Evolutionary conservation across 768 basidiomycete genomes (phyloP).

Genomic region (Termitomyces sp.): DNA sequence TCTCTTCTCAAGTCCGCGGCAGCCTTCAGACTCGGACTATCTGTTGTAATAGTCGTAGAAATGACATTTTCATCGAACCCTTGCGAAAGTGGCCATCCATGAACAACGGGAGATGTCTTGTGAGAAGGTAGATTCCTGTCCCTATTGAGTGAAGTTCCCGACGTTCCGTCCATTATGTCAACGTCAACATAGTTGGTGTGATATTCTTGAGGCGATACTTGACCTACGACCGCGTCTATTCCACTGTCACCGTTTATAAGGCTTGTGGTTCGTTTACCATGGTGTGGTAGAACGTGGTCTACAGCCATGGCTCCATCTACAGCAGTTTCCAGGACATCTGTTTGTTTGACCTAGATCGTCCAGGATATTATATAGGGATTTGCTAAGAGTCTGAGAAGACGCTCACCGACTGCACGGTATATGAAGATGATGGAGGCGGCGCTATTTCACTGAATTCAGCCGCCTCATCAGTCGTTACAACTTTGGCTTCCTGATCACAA

Average conservation of each 20-base stretch:
- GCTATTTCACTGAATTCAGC: neutral
- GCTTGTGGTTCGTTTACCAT: neutral
- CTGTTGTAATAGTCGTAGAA: neutral
- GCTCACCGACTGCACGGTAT: neutral
- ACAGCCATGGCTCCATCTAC: neutral
- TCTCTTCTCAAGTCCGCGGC: neutral
- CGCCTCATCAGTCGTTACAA: slow-evolving; percentile 1
- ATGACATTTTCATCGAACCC: neutral
- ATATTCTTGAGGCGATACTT: neutral
- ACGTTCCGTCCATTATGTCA: neutral
- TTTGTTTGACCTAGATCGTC: neutral
- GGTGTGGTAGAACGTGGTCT: neutral
- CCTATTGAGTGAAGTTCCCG: neutral
- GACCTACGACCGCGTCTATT: neutral
- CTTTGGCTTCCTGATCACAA: neutral
- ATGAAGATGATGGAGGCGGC: neutral
- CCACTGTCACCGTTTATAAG: neutral
- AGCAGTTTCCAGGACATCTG: neutral
- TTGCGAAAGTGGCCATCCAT: neutral
- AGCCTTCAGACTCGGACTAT: neutral
- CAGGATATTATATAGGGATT: neutral
- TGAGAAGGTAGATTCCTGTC: neutral
- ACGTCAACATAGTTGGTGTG: neutral
- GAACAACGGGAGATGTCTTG: neutral
- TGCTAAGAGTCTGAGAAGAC: neutral